Evolutionary conservation across 192 early-diverging fungal species (phyloP).

Genomic region (Backusella macrospora): DNA sequence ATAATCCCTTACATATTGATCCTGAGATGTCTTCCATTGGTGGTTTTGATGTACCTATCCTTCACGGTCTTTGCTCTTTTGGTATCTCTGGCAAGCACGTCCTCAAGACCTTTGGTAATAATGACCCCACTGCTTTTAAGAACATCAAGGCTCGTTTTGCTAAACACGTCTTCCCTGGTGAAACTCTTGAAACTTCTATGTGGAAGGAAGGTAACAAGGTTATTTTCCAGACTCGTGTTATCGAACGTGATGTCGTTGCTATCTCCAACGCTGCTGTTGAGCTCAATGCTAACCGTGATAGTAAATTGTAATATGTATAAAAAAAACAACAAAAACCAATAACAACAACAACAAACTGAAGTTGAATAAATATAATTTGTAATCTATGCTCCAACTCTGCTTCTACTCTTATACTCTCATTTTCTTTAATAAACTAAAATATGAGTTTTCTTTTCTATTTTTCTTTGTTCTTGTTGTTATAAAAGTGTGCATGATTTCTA

Average conservation of each 20-base stretch:
- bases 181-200: constrained; percentile 97
- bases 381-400: background rate
- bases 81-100: constrained; percentile 93
- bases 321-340: background rate
- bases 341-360: background rate
- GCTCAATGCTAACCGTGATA: constrained; percentile 47
- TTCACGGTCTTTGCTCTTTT: constrained; percentile 95
- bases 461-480: too few relatives aligned
- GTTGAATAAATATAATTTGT: constrained; percentile 10
- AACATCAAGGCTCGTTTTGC: constrained; percentile 92
- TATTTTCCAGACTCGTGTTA: constrained; percentile 91
- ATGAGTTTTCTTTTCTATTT: background rate
- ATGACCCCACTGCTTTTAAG: constrained; percentile 70
- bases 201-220: constrained; percentile 91
- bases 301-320: constrained; percentile 36
- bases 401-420: background rate
- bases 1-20: constrained; percentile 98
- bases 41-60: constrained; percentile 95
- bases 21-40: constrained; percentile 91
- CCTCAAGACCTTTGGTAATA: constrained; percentile 73
- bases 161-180: constrained; percentile 91
- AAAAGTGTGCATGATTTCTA: too few relatives aligned
- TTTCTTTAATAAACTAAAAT: background rate
- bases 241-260: constrained; percentile 90
- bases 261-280: constrained; percentile 94